Evolutionary conservation across 176 grass and related monocot genomes (phyloP), one percentile per base, ranked within the genome.

Genomic region (Juncus inflexus): DNA sequence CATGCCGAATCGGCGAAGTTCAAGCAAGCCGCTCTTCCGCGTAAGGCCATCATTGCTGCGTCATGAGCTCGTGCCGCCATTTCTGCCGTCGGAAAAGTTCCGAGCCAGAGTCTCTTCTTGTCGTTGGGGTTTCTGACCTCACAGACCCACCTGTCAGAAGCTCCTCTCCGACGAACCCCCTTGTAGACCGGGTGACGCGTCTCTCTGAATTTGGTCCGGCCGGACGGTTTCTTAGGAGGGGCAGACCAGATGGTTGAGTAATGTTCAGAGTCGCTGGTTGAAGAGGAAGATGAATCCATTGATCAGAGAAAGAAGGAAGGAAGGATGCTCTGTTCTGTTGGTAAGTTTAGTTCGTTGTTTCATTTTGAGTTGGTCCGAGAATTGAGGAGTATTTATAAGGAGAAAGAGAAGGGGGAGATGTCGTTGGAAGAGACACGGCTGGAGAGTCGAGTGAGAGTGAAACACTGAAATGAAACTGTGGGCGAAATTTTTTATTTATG

Each of bases 201-300:
- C 68, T 95, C 90, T 62, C 74, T 73, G 66, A 90, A 90, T 74
- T 90, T 95, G 52, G 83, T 90, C 9, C 86, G 77, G 15, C 90
- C 90, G 9, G 87, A 83, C 1, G 77, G 86, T 0, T 86, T 70
- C 83, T 95, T 95, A 40, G 75, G 75, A 50, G 76, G 61, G 0
- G 72, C 50, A 6, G 65, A 50, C 12, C 43, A 60, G 2, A 70
- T 61, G 3, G 54, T 64, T 2, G 45, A 12, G 19, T 55, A n/a
- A 11, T 57, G 19, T 28, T 28, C 19, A 28, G 19, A 28, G 19
- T 28, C 19, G 19, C 19, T 28, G 19, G 19, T 28, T 28, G 19
- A 28, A 28, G 19, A 28, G 19, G 19, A 28, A 28, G 19, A 28
- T 28, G 19, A 28, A 28, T 28, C 19, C 19, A 28, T 28, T 28